phyloP scores from a whole-genome alignment of 805 yeast species.

The Starmerella sirachaensis region DNA sequence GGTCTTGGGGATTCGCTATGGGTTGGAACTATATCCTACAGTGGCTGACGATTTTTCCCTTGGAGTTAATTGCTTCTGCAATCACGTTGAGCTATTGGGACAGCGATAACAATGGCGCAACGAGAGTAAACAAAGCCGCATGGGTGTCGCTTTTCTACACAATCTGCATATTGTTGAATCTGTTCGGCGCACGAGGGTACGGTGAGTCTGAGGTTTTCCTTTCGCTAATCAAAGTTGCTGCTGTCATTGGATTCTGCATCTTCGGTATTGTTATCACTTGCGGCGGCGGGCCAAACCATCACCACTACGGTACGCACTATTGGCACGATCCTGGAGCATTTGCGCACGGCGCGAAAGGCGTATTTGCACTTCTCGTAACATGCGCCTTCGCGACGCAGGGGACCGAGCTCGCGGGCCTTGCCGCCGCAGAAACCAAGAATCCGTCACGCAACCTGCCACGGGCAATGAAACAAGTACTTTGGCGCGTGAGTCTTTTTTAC shows the following conservation, averaged over 20 bases:
- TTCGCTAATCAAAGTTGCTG: conserved; percentile 44
- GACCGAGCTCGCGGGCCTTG: conserved; percentile 58
- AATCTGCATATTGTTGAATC: conserved; percentile 36
- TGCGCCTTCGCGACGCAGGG: conserved; percentile 65
- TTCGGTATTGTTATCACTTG: conserved; percentile 44
- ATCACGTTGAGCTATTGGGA: conserved; percentile 49
- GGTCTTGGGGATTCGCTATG: conserved; percentile 56
- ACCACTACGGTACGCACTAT: conserved; percentile 43
- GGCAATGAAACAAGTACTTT: conserved; percentile 68
- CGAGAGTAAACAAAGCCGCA: conserved; percentile 40
- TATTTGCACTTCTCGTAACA: conserved; percentile 49
- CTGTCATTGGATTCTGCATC: conserved; percentile 50
- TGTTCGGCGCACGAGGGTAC: conserved; percentile 46
- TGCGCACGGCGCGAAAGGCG: conserved; percentile 53
- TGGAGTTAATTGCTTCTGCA: conserved; percentile 39
- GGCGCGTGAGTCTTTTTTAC: conserved; percentile 69
- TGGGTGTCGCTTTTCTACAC: conserved; percentile 46
- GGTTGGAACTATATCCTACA: conserved; percentile 60
- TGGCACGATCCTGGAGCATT: conserved; percentile 53
- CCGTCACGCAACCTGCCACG: conserved; percentile 57
- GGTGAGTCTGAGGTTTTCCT: conserved; percentile 59
- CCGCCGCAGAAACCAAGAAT: conserved; percentile 63
- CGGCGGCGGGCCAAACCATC: conserved; percentile 47
- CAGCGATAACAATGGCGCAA: conserved; percentile 25
- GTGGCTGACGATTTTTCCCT: conserved; percentile 51